A percentile compares a stretch with the other conserved stretches of the same genome.
phyloP scores from a whole-genome alignment of 495 filamentous ascomycete species.

The Acidiella bohemica region DNA sequence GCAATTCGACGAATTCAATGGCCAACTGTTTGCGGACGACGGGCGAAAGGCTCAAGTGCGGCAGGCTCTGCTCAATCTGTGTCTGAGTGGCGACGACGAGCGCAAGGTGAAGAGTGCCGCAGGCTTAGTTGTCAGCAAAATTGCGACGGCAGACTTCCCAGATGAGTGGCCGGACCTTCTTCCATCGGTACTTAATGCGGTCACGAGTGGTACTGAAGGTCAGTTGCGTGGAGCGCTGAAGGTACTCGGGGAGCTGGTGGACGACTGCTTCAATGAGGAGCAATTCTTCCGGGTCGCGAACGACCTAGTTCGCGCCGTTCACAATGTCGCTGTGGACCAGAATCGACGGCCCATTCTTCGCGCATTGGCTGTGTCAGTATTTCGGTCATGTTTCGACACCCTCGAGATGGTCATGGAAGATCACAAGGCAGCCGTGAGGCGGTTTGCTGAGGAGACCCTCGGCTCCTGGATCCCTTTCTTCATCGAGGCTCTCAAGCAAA shows the following conservation, averaged over 20 bases:
- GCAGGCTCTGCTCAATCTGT: slow-evolving; percentile 54
- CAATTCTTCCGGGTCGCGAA: slow-evolving; percentile 83
- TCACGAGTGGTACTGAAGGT: slow-evolving; percentile 53
- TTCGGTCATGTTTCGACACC: slow-evolving; percentile 81
- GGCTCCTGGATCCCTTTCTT: slow-evolving; percentile 81
- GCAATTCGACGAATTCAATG: slow-evolving; percentile 52
- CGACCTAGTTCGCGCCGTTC: slow-evolving; percentile 69
- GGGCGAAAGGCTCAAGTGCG: slow-evolving; percentile 60
- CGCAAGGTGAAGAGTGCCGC: slow-evolving; percentile 75
- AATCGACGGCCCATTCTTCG: slow-evolving; percentile 59
- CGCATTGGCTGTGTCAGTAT: slow-evolving; percentile 73
- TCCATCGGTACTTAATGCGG: slow-evolving; percentile 61
- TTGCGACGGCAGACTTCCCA: slow-evolving; percentile 84
- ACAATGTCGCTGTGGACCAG: slow-evolving; percentile 64
- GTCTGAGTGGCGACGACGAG: slow-evolving; percentile 60
- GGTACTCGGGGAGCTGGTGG: slow-evolving; percentile 78
- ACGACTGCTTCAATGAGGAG: slow-evolving; percentile 82
- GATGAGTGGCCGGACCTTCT: slow-evolving; percentile 84
- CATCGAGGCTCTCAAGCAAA: slow-evolving; percentile 51
- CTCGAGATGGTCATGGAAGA: slow-evolving; percentile 92
- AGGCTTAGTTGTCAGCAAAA: slow-evolving; percentile 88
- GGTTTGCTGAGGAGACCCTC: slow-evolving; percentile 75
- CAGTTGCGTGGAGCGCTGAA: slow-evolving; percentile 82
- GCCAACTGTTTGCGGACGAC: slow-evolving; percentile 47
- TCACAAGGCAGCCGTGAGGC: slow-evolving; percentile 68